Percentiles rank a stretch among this genome's conserved stretches.
These are phyloP conservation scores for Hemileccinum rubropunctum DNA, from an alignment of 768 basidiomycete species.

Conservation along the genomic window DNA sequence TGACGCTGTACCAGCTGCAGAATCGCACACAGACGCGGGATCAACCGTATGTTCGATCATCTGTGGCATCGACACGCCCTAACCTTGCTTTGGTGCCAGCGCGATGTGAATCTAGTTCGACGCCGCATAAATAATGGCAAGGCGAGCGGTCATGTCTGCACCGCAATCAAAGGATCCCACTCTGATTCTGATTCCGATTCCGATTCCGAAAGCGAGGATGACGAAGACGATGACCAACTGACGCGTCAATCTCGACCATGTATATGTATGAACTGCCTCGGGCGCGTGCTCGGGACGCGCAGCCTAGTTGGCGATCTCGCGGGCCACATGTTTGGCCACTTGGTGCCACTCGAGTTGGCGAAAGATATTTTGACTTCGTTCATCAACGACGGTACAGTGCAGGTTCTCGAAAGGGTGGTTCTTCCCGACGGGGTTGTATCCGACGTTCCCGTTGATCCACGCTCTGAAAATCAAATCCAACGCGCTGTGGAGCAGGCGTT, in stretches of 20 bases:
- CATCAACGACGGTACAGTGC: background rate
- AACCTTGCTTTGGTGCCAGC: background rate
- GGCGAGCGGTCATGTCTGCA: background rate
- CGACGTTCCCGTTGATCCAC: background rate
- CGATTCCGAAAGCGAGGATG: background rate
- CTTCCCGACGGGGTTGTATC: no score
- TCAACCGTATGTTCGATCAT: background rate
- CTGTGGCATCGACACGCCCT: background rate
- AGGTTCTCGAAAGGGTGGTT: background rate
- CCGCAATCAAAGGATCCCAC: background rate
- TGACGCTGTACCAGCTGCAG: background rate
- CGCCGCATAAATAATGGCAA: background rate
- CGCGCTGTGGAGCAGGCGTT: slow-evolving; percentile 4
- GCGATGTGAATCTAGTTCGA: background rate
- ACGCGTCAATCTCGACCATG: background rate
- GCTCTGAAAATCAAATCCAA: background rate
- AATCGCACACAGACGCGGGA: background rate
- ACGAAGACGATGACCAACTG: background rate
- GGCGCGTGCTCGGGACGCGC: background rate
- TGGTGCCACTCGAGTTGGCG: background rate
- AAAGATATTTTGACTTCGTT: background rate
- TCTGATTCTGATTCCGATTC: background rate
- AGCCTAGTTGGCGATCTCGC: background rate
- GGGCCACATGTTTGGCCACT: background rate
- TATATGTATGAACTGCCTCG: background rate